Conservation (phyloP, 1,284 basidiomycete species). For the Hortiboletus rubellus region DNA sequence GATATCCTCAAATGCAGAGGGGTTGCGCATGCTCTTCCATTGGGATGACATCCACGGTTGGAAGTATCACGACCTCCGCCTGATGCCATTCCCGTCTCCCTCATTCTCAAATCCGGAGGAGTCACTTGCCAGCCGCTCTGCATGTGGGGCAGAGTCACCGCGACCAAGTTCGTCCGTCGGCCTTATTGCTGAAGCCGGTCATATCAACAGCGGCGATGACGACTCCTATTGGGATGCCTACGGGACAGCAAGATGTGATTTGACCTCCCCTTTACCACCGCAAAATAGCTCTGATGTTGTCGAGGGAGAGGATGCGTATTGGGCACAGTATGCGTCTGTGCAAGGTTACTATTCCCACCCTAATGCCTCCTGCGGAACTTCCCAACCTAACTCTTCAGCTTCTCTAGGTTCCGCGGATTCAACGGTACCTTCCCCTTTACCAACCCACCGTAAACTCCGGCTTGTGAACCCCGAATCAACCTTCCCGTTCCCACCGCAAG, state of each 20-base stretch:
- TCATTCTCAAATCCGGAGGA: slow-evolving; percentile 46
- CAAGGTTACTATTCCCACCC: slow-evolving; percentile 51
- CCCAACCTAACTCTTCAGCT: slow-evolving; percentile 6
- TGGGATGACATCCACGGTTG: slow-evolving; percentile 59
- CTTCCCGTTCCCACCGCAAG: slow-evolving; percentile 3
- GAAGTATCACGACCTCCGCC: slow-evolving; percentile 67
- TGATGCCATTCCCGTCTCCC: slow-evolving; percentile 71
- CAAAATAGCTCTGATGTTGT: background rate
- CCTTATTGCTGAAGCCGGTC: slow-evolving; percentile 13
- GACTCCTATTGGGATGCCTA: slow-evolving; percentile 71
- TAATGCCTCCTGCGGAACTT: slow-evolving; percentile 1
- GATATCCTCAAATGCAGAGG: slow-evolving; percentile 42
- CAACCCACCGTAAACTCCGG: slow-evolving; percentile 23
- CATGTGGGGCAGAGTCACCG: background rate
- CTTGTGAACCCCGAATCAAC: background rate
- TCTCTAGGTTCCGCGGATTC: slow-evolving; percentile 33
- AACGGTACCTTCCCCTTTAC: slow-evolving; percentile 32
- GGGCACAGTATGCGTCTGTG: slow-evolving; percentile 67
- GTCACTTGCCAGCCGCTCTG: slow-evolving; percentile 24
- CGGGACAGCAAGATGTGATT: slow-evolving; percentile 39
- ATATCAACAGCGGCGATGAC: slow-evolving; percentile 41
- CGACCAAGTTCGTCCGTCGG: slow-evolving; percentile 6
- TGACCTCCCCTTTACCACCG: slow-evolving; percentile 5
- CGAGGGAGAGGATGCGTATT: slow-evolving; percentile 64
- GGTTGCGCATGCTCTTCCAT: slow-evolving; percentile 63